A percentile compares a stretch with the other conserved stretches of the same genome.
Conservation (phyloP, 805 yeast species). For the Kazachstania bromeliacearum region DNA sequence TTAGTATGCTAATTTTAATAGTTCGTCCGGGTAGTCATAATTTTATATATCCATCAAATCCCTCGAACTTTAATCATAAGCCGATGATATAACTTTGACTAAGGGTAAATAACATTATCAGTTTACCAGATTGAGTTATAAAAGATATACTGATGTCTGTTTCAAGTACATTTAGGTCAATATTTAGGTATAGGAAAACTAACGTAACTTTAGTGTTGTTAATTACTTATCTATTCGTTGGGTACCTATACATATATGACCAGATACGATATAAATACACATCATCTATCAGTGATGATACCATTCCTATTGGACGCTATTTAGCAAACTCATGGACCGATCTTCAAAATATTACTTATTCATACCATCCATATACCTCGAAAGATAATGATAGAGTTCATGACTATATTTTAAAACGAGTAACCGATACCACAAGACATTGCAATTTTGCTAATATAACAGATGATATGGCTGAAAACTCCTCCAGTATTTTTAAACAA, state of each 20-base stretch:
- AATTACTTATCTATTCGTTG: constrained; percentile 36
- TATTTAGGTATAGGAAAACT: constrained; percentile 67
- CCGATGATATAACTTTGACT: neutral
- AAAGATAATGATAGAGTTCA: constrained; percentile 69
- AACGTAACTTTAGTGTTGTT: constrained; percentile 50
- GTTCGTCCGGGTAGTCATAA: no score
- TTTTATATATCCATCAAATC: no score
- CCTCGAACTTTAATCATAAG: no score
- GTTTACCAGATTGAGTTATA: neutral
- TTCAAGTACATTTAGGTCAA: constrained; percentile 33
- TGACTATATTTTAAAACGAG: constrained; percentile 46
- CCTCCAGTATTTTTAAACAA: constrained; percentile 42
- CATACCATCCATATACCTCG: constrained; percentile 73
- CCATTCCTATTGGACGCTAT: constrained; percentile 30
- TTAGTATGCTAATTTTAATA: no score
- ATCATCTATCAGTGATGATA: constrained; percentile 28
- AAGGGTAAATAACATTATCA: neutral
- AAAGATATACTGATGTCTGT: constrained; percentile 6
- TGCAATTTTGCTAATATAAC: constrained; percentile 26
- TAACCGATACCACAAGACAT: constrained; percentile 27
- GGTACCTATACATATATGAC: constrained; percentile 30
- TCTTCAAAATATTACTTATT: constrained; percentile 55
- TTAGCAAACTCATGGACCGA: constrained; percentile 51
- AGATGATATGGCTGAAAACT: constrained; percentile 31
- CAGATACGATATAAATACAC: constrained; percentile 9